Percentiles rank a stretch among this genome's conserved stretches.
Evolutionary conservation across 176 grass and related monocot species (phyloP).

Genomic region (Rhynchospora pubera): DNA sequence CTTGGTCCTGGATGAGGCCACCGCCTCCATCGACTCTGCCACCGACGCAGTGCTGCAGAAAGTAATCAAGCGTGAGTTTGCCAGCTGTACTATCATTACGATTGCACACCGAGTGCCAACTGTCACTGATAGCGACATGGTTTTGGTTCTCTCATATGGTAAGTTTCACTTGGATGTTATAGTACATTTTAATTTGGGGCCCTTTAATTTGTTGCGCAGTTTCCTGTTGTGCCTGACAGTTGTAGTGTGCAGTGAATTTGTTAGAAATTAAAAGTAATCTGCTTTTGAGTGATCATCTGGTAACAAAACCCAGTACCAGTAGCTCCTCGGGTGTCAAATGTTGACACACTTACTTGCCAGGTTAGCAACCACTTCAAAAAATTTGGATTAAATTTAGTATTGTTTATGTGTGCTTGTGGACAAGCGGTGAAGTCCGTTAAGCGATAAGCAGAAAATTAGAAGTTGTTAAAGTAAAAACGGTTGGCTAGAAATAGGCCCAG

Average conservation of each 20-base stretch:
- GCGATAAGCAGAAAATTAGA: too few species aligned
- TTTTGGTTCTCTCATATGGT: constrained; percentile 93
- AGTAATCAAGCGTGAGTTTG: constrained; percentile 78
- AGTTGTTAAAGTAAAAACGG: not conserved
- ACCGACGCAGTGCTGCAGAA: constrained; percentile 75
- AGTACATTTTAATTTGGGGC: not conserved
- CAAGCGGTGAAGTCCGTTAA: too few species aligned
- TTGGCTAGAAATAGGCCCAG: not conserved
- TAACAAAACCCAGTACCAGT: not conserved
- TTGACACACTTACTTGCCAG: too few species aligned
- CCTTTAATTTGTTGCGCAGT: not conserved
- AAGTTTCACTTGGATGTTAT: constrained; percentile 19
- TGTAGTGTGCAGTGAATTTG: not conserved
- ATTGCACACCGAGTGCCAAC: constrained; percentile 93
- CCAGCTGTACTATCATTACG: constrained; percentile 71
- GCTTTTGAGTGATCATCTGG: not conserved
- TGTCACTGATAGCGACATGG: constrained; percentile 86
- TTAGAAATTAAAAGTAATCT: not conserved
- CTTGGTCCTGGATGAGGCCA: constrained; percentile 85
- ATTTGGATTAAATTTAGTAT: not conserved
- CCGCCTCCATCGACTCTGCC: constrained; percentile 81
- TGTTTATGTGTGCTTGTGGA: too few species aligned
- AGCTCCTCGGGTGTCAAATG: too few species aligned
- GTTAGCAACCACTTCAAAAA: not conserved
- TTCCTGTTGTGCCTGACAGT: not conserved